phyloP scores from a whole-genome alignment of 495 filamentous ascomycete species.

The Aspergillus asperescens region DNA sequence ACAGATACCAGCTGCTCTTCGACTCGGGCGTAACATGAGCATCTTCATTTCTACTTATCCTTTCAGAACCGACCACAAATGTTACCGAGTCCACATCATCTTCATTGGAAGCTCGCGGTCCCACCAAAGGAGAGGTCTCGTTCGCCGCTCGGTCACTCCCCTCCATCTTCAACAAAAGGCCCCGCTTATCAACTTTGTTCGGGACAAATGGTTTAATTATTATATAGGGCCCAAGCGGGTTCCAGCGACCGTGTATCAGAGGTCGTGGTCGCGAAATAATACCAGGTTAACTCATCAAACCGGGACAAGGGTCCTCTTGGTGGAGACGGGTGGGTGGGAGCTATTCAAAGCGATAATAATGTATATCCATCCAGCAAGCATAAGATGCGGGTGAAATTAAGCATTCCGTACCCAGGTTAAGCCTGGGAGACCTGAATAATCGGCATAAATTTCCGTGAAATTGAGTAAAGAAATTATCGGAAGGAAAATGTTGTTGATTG shows the following conservation, averaged over 20 bases:
- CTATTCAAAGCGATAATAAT: background rate
- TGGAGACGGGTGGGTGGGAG: background rate
- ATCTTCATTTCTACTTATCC: slow-evolving; percentile 15
- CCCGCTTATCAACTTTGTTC: background rate
- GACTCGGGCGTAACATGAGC: slow-evolving; percentile 15
- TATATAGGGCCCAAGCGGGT: background rate
- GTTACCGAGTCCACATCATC: slow-evolving; percentile 18
- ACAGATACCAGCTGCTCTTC: slow-evolving; percentile 76
- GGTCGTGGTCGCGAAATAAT: background rate
- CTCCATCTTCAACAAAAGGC: slow-evolving; percentile 11
- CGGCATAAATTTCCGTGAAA: background rate
- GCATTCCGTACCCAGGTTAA: background rate
- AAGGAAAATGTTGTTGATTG: background rate
- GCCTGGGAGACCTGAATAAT: background rate
- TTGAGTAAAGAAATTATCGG: background rate
- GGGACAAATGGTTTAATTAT: background rate
- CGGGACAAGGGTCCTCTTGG: background rate
- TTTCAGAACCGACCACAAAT: slow-evolving; percentile 11
- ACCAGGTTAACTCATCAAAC: background rate
- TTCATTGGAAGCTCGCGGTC: slow-evolving; percentile 21
- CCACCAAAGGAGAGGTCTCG: slow-evolving; percentile 41
- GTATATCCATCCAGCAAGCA: background rate
- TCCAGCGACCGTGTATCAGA: background rate
- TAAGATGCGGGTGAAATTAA: background rate
- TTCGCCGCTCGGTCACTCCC: slow-evolving; percentile 17